Conservation (phyloP, 305 asterid genomes). For the Solanum hybrid region DNA sequence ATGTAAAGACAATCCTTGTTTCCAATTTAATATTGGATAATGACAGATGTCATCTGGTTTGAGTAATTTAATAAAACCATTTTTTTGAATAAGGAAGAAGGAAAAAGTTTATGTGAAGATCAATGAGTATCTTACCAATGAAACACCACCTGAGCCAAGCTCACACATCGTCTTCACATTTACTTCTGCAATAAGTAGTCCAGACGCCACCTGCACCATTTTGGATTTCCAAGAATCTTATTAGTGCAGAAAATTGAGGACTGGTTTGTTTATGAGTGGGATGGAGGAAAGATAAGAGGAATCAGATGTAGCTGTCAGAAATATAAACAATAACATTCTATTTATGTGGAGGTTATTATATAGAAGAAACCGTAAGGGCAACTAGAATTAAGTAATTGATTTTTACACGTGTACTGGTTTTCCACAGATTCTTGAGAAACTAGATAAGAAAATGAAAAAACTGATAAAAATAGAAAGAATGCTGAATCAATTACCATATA, state of each 20-base stretch:
- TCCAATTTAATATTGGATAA: background rate
- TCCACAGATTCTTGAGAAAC: background rate
- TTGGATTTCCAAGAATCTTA: slow-evolving; percentile 6
- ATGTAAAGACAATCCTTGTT: background rate
- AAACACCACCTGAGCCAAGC: slow-evolving; percentile 93
- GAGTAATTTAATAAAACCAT: background rate
- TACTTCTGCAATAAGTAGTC: slow-evolving; percentile 93
- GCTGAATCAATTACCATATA: slow-evolving; percentile 47
- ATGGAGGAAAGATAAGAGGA: background rate
- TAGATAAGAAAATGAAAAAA: slow-evolving; percentile 7
- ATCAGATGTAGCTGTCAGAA: background rate
- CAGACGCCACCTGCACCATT: slow-evolving; percentile 61
- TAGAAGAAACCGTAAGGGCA: background rate
- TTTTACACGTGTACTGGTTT: background rate
- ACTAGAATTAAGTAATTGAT: background rate
- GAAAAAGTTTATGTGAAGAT: background rate
- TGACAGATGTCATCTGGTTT: background rate
- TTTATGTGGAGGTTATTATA: background rate
- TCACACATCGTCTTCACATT: slow-evolving; percentile 94
- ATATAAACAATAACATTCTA: background rate
- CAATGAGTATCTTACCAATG: slow-evolving; percentile 48
- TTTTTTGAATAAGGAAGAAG: background rate
- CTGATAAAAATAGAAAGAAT: background rate
- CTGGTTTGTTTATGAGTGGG: background rate
- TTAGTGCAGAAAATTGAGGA: background rate